Percentiles rank a stretch among this genome's conserved stretches.
Evolutionary conservation across 2,329 filamentous ascomycete genomes (phyloP).

Genomic region (Grosmannia clavigera): DNA sequence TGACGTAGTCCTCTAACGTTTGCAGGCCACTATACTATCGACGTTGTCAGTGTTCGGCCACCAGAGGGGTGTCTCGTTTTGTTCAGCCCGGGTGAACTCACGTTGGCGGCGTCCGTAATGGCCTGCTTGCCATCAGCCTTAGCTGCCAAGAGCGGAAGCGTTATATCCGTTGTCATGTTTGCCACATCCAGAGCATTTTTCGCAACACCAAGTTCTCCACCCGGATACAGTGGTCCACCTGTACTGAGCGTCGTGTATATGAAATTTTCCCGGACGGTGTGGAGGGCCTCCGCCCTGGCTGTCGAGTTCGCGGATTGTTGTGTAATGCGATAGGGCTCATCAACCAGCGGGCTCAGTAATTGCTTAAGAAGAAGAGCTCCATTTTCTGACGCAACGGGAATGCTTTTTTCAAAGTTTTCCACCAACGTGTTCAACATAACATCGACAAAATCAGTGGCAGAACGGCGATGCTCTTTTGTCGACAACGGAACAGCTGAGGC

Average conservation of each 20-base stretch:
- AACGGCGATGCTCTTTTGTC: background rate
- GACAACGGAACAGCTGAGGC: background rate
- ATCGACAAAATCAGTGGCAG: background rate
- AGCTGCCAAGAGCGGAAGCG: background rate
- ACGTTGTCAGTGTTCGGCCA: too few species aligned
- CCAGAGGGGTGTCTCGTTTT: background rate
- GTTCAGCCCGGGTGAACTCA: background rate
- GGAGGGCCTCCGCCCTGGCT: background rate
- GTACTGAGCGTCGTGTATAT: background rate
- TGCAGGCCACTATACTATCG: constrained; percentile 18
- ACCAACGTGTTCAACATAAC: background rate
- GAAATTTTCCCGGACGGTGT: background rate
- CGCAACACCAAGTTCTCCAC: constrained; percentile 5
- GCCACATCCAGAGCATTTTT: constrained; percentile 8
- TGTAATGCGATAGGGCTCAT: background rate
- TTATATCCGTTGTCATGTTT: background rate
- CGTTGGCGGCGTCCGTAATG: background rate
- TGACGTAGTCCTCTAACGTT: constrained; percentile 24
- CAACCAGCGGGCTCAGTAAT: background rate
- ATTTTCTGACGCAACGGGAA: background rate
- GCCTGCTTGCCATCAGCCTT: background rate
- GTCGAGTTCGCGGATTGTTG: background rate
- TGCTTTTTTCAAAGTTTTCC: background rate
- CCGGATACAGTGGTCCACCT: constrained; percentile 11
- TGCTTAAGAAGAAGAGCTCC: background rate